Percentiles rank a stretch among this genome's conserved stretches.
Evolutionary conservation across 2,329 filamentous ascomycete genomes (phyloP).

Genomic region (Dothistroma pini): DNA sequence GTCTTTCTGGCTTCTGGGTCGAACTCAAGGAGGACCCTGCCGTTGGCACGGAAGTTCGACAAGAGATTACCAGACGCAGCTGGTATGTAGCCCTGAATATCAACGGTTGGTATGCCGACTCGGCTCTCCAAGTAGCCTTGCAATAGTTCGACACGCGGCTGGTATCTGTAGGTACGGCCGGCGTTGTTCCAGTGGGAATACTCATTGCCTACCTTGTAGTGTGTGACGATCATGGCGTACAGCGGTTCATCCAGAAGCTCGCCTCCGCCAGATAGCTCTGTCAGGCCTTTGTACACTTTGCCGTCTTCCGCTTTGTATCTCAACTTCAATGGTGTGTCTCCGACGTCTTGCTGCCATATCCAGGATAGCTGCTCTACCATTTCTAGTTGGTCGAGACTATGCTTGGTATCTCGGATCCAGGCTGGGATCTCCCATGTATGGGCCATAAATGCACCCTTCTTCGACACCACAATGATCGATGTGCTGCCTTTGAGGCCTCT

Average conservation of each 20-base stretch:
- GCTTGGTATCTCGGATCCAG: neutral
- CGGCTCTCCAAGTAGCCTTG: neutral
- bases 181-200: neutral
- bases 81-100: neutral
- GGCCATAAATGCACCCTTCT: neutral
- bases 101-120: neutral
- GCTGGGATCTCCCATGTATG: neutral
- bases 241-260: neutral
- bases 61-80: neutral
- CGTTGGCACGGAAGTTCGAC: neutral
- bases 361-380: neutral
- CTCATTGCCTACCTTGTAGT: neutral
- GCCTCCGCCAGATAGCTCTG: neutral
- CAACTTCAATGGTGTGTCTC: neutral
- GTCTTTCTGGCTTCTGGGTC: neutral
- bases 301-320: neutral
- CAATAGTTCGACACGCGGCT: neutral
- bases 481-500: slow-evolving; percentile 1
- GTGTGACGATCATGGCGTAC: neutral
- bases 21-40: neutral
- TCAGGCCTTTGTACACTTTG: neutral
- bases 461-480: neutral
- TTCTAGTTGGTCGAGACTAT: neutral
- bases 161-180: neutral
- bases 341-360: neutral